Evolutionary conservation across 2,329 filamentous ascomycete genomes (phyloP), one percentile per base, ranked within the genome.

Genomic region (Penicillium fuscoglaucum): DNA sequence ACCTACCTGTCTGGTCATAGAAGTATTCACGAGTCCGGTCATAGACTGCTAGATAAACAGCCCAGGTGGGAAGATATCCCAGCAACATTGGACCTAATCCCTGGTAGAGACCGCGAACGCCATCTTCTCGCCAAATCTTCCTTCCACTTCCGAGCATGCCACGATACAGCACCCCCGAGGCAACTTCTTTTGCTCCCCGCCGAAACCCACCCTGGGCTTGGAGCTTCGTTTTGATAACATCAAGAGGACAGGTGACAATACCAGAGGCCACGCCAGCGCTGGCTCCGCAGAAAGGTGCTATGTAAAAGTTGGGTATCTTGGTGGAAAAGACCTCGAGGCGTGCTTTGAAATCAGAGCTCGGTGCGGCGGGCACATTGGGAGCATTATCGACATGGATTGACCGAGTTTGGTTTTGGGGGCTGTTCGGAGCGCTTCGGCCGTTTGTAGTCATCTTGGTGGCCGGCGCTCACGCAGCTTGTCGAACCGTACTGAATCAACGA

Each of bases 191-290:
- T 45, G 74, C 75, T 48, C 73, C 70, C 61, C 82, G 71, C 75
- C 76, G 65, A 75, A 96, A 96, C 21, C 91, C 90, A 63, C 93
- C 93, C 74, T 98, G 95, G 17, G 93, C 93, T 75, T 99, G 95
- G 60, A 99, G 79, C 77, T 97, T 98, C 45, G 95, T 99, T 81
- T 99, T 99, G 77, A 99, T 98, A 62, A 99, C 95, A 81, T 99
- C 95, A 67, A 99, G 87, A 43, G 95, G 95, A 74, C 95, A 99
- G 53, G 93, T 98, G 64, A 97, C 90, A 56, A 99, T 85, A 51
- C 95, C 95, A 8, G 93, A 96, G 24, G 91, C 92, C 70, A 98
- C 91, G 50, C 95, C 95, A 51, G 93, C 93, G 58, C 91, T 83
- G 49, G 93, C 93, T 56, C 95, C 95, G 44, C 91, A 89, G 57